Evolutionary conservation across 805 yeast species (phyloP).

Genomic region (Zygoascus ofunaensis): DNA sequence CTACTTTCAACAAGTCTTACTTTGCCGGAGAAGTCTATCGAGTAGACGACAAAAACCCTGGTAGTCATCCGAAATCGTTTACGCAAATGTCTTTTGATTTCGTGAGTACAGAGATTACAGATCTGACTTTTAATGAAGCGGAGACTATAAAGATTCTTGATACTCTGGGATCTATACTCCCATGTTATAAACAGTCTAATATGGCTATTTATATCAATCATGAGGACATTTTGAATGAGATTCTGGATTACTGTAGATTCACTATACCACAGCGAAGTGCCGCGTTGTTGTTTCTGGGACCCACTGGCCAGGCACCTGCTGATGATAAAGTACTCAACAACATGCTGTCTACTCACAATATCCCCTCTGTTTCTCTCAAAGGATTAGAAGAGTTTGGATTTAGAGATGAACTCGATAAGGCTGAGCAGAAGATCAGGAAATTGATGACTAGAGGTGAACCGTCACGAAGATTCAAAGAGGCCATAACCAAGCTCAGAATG

Average conservation of each 20-base stretch:
- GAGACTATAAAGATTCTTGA: conserved; percentile 78
- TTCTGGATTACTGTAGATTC: conserved; percentile 74
- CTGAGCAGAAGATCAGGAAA: conserved; percentile 53
- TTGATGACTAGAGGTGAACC: conserved; percentile 68
- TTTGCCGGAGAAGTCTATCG: conserved; percentile 78
- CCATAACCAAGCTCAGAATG: conserved; percentile 50
- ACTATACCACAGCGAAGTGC: conserved; percentile 63
- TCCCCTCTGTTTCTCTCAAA: conserved; percentile 72
- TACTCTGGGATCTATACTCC: conserved; percentile 58
- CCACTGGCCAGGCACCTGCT: conserved; percentile 59
- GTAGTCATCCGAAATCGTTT: conserved; percentile 67
- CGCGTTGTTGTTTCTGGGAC: conserved; percentile 66
- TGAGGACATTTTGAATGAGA: conserved; percentile 63
- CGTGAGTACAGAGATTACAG: conserved; percentile 41
- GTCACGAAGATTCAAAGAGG: conserved; percentile 49
- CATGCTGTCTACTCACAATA: conserved; percentile 55
- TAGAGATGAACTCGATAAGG: conserved; percentile 53
- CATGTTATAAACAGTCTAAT: conserved; percentile 52
- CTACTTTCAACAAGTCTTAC: conserved; percentile 50
- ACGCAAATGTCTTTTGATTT: conserved; percentile 85
- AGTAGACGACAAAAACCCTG: conserved; percentile 39
- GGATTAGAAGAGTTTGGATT: conserved; percentile 79
- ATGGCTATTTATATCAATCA: conserved; percentile 66
- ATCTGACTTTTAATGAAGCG: conserved; percentile 62
- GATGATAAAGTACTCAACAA: conserved; percentile 49